These are phyloP conservation scores for Hygrocybe punicea DNA, from an alignment of 768 basidiomycete genomes.

Conservation along the genomic window DNA sequence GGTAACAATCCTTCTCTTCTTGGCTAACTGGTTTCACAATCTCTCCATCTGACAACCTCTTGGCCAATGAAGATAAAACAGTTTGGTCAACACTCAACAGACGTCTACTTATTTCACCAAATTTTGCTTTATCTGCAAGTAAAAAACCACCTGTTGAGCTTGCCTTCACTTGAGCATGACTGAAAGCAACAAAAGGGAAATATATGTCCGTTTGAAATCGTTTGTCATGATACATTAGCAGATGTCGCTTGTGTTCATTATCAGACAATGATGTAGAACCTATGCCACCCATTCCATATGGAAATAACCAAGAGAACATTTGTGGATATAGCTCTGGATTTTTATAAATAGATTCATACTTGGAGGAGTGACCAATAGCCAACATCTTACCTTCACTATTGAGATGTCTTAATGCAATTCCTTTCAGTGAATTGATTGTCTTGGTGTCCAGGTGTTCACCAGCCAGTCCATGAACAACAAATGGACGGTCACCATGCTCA, in stretches of 20 bases:
- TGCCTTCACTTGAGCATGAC: conserved; percentile 35
- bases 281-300: too few relatives aligned
- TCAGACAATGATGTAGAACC: conserved; percentile 23
- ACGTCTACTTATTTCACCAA: conserved; percentile 12
- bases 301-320: conserved; percentile 44
- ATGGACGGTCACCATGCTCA: conserved; percentile 21
- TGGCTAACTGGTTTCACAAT: conserved; percentile 13
- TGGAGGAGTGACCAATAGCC: conserved; percentile 25
- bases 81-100: conserved; percentile 13
- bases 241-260: conserved; percentile 20
- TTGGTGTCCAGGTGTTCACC: conserved; percentile 16
- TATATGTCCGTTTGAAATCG: conserved; percentile 37
- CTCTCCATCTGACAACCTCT: conserved; percentile 2
- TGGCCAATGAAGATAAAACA: conserved; percentile 13
- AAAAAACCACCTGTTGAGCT: conserved; percentile 1
- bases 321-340: conserved; percentile 35
- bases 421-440: conserved; percentile 14
- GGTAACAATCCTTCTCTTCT: conserved; percentile 20
- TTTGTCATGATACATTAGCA: conserved; percentile 41
- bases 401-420: conserved; percentile 26
- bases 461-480: conserved; percentile 27
- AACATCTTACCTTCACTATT: conserved; percentile 25
- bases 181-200: conserved; percentile 40
- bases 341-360: conserved; percentile 31
- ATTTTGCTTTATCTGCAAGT: conserved; percentile 16